phyloP scores from a whole-genome alignment of 192 early-diverging fungal species.

The Spizellomyces sp. region DNA sequence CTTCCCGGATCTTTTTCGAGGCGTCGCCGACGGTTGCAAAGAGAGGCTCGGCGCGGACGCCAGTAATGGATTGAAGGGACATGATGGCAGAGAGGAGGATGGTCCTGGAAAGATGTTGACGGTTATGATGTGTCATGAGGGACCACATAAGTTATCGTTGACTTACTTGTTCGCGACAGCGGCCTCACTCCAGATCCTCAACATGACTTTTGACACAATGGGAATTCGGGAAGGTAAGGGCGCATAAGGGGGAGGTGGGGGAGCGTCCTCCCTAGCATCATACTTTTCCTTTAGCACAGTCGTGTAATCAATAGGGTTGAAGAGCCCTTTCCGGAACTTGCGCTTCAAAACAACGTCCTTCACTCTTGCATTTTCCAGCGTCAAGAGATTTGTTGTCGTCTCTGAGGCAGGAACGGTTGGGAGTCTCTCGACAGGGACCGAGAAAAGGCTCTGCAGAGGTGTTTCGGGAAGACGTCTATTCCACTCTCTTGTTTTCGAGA shows the following conservation, averaged over 20 bases:
- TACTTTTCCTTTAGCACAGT: constrained; percentile 38
- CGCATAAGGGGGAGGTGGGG: constrained; percentile 49
- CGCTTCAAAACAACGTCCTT: constrained; percentile 24
- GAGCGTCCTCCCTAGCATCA: constrained; percentile 30
- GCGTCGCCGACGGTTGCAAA: constrained; percentile 80
- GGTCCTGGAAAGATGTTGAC: constrained; percentile 27
- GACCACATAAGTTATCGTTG: constrained; percentile 5
- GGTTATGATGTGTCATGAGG: neutral
- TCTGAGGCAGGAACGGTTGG: constrained; percentile 32
- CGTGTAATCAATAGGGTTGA: constrained; percentile 61
- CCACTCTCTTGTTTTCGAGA: constrained; percentile 21
- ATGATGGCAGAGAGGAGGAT: constrained; percentile 85
- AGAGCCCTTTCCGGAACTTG: constrained; percentile 21
- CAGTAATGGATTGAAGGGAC: constrained; percentile 88
- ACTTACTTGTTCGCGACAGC: constrained; percentile 87
- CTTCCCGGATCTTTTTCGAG: constrained; percentile 83
- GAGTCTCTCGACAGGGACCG: constrained; percentile 28
- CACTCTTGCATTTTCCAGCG: constrained; percentile 24
- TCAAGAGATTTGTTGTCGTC: constrained; percentile 49
- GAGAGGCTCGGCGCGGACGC: constrained; percentile 74
- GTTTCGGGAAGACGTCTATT: constrained; percentile 10
- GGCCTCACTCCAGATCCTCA: constrained; percentile 87
- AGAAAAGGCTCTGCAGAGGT: constrained; percentile 28
- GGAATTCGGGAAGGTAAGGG: constrained; percentile 69
- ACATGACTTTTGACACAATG: constrained; percentile 67